Evolutionary conservation across 1,284 basidiomycete genomes (phyloP), one percentile per base, ranked within the genome.

Genomic region (Neotropicomus parvogracilis): DNA sequence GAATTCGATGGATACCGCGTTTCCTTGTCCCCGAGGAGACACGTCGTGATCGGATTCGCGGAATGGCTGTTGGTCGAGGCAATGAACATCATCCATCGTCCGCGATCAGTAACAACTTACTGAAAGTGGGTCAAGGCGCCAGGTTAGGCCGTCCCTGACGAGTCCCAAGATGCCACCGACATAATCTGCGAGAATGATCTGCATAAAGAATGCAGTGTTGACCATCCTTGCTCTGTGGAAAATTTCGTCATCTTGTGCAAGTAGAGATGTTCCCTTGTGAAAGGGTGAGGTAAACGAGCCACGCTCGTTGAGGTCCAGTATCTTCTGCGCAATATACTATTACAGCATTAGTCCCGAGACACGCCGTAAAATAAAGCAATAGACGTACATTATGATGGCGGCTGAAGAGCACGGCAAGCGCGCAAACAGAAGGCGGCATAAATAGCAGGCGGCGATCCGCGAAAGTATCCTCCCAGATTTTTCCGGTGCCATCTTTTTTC

Each of bases 221-320:
- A 91, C 80, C 40, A 88, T 70, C 31, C 88, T 76, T 8, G 88
- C 76, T 19, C 82, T 80, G 48, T 87, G 74, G 73, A 90, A 91
- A 44, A 91, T 77, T 59, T 88, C 86, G 42, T 87, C 79, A 51
- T 86, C 85, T 59, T 88, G 85, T 0, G 61, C 66, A 27, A 52
- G 55, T 17, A 62, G 60, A 27, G 69, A 59, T 19, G 60, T 63
- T 14, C 64, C 61, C 21, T 69, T 63, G 16, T 62, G 45, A 65
- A 33, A 28, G 27, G 59, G 62, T 4, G 27, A 44, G 5, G 24
- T 31, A 33, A 74, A 81, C 3, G 64, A 73, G 1, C 75, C 71
- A 16, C 67, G 62, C 61, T 90, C 87, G 60, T 91, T 88, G 61
- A 90, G 80, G 44, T 76, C 70, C 20, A 85, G 60, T 31, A 93